Conservation (phyloP, 2,329 filamentous ascomycete genomes). For the Gaeumannomyces sp. region DNA sequence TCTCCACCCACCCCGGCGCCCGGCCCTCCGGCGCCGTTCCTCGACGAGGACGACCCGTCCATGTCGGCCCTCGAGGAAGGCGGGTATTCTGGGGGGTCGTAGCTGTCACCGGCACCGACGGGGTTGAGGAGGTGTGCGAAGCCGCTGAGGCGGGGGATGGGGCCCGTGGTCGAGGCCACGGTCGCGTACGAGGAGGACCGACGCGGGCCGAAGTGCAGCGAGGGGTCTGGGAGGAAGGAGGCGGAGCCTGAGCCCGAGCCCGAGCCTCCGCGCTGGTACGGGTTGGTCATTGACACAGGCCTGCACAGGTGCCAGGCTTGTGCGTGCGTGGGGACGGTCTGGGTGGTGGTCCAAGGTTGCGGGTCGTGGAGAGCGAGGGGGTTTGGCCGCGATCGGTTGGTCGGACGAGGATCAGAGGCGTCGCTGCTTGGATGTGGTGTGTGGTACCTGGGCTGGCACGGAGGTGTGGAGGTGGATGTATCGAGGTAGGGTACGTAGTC, state of each 20-base stretch:
- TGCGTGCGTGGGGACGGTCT: neutral
- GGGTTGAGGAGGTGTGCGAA: constrained; percentile 46
- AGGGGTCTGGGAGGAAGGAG: constrained; percentile 25
- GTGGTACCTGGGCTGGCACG: no score
- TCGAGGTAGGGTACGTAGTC: neutral
- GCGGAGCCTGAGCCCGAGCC: constrained; percentile 10
- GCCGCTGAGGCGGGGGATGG: constrained; percentile 31
- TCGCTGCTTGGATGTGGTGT: neutral
- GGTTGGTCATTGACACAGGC: constrained; percentile 34
- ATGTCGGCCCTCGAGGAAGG: neutral
- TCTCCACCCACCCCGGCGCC: neutral
- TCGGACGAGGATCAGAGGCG: neutral
- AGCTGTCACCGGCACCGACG: constrained; percentile 8
- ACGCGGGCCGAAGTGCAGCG: constrained; percentile 15
- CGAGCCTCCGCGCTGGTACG: constrained; percentile 29
- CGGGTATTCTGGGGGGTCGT: constrained; percentile 2
- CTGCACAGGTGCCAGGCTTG: neutral
- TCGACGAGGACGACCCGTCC: neutral
- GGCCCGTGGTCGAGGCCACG: constrained; percentile 28
- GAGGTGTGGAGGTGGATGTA: neutral
- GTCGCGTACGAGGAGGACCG: constrained; percentile 25
- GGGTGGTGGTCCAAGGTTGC: constrained; percentile 6
- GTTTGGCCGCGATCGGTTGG: neutral
- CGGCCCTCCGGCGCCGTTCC: neutral
- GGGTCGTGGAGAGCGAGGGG: constrained; percentile 10